Evolutionary conservation across 306 rosid genomes (phyloP).

Genomic region (Acacia confusa): DNA sequence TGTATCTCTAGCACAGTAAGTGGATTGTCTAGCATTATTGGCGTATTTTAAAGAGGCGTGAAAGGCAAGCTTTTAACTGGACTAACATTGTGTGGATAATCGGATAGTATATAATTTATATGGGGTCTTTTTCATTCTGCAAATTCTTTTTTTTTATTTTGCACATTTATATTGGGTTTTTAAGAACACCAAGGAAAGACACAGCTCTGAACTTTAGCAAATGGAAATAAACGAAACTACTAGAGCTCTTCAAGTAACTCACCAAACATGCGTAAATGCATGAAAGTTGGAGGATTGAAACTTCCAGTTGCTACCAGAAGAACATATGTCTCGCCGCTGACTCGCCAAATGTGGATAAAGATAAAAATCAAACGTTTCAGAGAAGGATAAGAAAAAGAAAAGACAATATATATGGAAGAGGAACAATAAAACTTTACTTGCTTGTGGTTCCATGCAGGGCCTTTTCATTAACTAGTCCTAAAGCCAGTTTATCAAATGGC

Average conservation of each 20-base stretch:
- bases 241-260: slow-evolving; percentile 32
- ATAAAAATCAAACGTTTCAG: slow-evolving; percentile 5
- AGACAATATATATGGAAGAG: neutral
- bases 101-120: neutral
- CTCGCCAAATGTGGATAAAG: neutral
- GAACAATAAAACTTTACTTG: slow-evolving; percentile 41
- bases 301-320: slow-evolving; percentile 87
- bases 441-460: slow-evolving; percentile 18
- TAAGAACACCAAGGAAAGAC: neutral
- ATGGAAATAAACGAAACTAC: neutral
- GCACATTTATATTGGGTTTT: neutral
- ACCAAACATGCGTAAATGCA: slow-evolving; percentile 96
- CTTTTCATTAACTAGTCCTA: slow-evolving; percentile 37
- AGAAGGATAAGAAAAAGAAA: neutral
- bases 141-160: too few species aligned
- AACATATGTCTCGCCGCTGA: slow-evolving; percentile 59
- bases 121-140: too few species aligned
- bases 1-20: neutral
- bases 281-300: slow-evolving; percentile 94
- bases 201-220: neutral
- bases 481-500: slow-evolving; percentile 54
- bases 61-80: neutral
- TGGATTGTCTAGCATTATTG: neutral
- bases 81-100: neutral
- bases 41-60: neutral